Evolutionary conservation across 2,329 filamentous ascomycete genomes (phyloP).

Genomic region (Penicillium brasilianum): DNA sequence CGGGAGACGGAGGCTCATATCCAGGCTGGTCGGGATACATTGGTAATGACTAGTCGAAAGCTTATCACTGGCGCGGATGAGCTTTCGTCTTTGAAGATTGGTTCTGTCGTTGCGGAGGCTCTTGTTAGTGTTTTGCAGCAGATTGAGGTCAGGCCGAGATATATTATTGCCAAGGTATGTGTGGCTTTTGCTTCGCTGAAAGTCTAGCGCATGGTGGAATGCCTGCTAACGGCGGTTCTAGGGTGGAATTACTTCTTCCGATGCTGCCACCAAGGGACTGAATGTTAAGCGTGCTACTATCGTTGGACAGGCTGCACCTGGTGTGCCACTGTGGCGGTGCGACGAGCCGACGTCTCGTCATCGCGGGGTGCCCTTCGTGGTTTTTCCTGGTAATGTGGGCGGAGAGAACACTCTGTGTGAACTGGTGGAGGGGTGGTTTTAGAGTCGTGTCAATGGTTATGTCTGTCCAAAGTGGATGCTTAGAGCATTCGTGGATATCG

Average conservation of each 20-base stretch:
- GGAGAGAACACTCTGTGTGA: conserved; percentile 54
- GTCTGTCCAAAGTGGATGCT: not conserved
- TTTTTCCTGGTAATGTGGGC: conserved; percentile 65
- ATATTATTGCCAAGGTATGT: conserved; percentile 60
- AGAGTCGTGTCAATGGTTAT: not conserved
- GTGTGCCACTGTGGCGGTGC: conserved; percentile 64
- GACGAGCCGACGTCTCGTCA: conserved; percentile 59
- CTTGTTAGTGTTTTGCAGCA: conserved; percentile 57
- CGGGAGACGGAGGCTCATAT: conserved; percentile 50
- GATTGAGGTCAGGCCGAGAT: conserved; percentile 57
- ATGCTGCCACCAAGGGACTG: conserved; percentile 63
- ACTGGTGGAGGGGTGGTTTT: conserved; percentile 50
- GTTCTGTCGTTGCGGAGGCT: conserved; percentile 56
- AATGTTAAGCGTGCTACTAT: conserved; percentile 60
- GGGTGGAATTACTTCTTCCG: conserved; percentile 64
- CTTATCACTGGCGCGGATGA: conserved; percentile 58
- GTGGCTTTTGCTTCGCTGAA: no score
- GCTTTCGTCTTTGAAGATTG: conserved; percentile 59
- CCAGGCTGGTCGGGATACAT: conserved; percentile 55
- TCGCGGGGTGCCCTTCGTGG: conserved; percentile 60
- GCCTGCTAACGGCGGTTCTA: conserved; percentile 28
- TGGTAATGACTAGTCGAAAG: conserved; percentile 64
- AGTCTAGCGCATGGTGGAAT: not conserved
- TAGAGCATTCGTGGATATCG: not conserved
- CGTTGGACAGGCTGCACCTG: conserved; percentile 62